phyloP scores from a whole-genome alignment of 768 basidiomycete genomes.

The Dendrothele bispora region DNA sequence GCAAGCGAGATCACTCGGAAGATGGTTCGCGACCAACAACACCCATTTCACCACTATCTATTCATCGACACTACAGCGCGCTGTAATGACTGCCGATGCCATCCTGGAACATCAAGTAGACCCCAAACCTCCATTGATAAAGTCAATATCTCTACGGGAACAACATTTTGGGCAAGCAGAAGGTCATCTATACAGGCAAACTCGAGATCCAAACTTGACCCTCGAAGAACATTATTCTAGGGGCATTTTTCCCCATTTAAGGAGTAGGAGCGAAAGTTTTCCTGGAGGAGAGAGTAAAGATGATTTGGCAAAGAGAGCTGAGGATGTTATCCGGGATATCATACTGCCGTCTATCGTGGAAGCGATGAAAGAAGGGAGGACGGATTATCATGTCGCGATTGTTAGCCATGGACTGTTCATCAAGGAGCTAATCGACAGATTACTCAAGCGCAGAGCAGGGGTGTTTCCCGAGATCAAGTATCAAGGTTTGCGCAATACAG shows the following conservation, averaged over 20 bases:
- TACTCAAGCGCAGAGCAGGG: constrained; percentile 42
- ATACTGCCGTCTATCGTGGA: constrained; percentile 56
- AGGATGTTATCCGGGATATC: constrained; percentile 46
- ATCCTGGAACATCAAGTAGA: constrained; percentile 48
- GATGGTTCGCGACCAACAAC: constrained; percentile 38
- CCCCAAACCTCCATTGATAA: constrained; percentile 45
- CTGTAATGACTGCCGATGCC: constrained; percentile 58
- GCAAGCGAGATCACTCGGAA: constrained; percentile 68
- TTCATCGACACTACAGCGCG: constrained; percentile 67
- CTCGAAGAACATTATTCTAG: constrained; percentile 49
- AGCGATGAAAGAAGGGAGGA: constrained; percentile 35
- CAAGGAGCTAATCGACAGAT: constrained; percentile 51
- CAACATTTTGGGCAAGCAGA: constrained; percentile 73
- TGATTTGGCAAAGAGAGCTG: constrained; percentile 60
- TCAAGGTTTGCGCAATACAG: constrained; percentile 64
- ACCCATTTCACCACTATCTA: constrained; percentile 56
- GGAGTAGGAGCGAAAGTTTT: constrained; percentile 50
- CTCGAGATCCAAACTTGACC: constrained; percentile 27
- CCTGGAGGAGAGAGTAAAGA: constrained; percentile 73
- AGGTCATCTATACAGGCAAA: constrained; percentile 50
- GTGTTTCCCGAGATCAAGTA: constrained; percentile 28
- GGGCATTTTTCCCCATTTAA: constrained; percentile 53
- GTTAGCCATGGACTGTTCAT: constrained; percentile 81
- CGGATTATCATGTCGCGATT: constrained; percentile 53
- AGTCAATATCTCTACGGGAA: constrained; percentile 59